Evolutionary conservation across 331 rosid genomes (phyloP), one percentile per base, ranked within the genome.

Genomic region (Pyrus hybrid): DNA sequence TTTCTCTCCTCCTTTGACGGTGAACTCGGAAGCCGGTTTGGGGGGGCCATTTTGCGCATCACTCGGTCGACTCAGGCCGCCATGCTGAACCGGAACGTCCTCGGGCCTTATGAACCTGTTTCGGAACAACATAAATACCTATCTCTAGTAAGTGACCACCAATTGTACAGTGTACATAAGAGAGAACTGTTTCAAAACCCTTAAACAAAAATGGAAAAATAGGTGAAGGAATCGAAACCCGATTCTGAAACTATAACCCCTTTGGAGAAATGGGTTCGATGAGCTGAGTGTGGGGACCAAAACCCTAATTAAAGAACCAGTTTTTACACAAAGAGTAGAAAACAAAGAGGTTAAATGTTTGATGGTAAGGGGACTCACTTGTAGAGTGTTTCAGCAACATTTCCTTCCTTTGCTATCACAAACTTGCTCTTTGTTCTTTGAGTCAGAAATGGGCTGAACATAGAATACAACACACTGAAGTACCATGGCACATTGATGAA

Each of bases 401-500:
- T 90, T 73, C 99, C 99, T 89, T 95, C 97, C 82, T 92, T 92
- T 11, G 97, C 84, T 64, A 95, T 92, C 85, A 95, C 92, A 76
- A 95, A 95, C 81, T 95, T 95, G 97, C 97, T 92, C 84, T 95
- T 95, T 1, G 97, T 95, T 67, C 99, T 80, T 74, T 92, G 97
- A 41, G 99, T 95, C 71, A 95, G 82, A 81, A 95, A 95, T 1
- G 97, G 97, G 79, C 97, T 92, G 75, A 95, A 90, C 89, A 95
- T 82, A 4, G 99, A 95, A 72, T 95, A 92, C 86, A 92, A 63
- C 83, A 92, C 66, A 77, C 96, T 95, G 84, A 95, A 95, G 89
- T 95, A 95, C 99, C 99, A 95, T 0, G 97, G 97, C 32, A 95
- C 99, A 77, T 95, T 95, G 89, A 95, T 84, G 87, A 95, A 95